A percentile compares a stretch with the other conserved stretches of the same genome.
Conservation (phyloP, 306 rosid species). For the Cucurbita argyrosperma region DNA sequence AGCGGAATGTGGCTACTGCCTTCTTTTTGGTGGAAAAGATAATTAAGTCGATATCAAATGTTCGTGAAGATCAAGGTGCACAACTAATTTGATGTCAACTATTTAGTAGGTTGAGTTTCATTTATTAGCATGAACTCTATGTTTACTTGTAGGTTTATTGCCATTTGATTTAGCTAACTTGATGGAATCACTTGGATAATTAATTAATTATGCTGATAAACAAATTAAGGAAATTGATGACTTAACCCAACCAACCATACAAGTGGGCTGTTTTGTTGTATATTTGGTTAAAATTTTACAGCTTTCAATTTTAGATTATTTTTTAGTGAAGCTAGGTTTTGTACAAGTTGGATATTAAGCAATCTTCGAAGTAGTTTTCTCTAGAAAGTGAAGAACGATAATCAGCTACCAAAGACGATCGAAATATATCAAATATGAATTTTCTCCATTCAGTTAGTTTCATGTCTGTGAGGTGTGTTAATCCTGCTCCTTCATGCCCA, state of each 20-base stretch:
- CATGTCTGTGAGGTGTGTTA: neutral
- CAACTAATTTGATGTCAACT: neutral
- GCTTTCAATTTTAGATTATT: neutral
- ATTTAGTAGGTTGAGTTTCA: neutral
- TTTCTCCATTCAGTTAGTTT: neutral
- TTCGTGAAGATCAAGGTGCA: constrained; percentile 55
- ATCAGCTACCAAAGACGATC: neutral
- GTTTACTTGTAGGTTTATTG: neutral
- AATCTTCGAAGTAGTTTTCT: neutral
- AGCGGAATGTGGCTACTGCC: constrained; percentile 53
- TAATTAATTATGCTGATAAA: neutral
- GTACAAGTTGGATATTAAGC: neutral
- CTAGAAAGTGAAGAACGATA: neutral
- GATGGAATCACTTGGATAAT: neutral
- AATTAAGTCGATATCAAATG: constrained; percentile 53
- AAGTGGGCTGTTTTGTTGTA: neutral
- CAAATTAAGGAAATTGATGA: neutral
- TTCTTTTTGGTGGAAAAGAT: constrained; percentile 80
- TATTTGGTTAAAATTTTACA: neutral
- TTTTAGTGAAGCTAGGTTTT: neutral
- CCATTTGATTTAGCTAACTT: neutral
- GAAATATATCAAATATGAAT: neutral
- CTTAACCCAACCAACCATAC: neutral
- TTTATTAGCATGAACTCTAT: neutral
- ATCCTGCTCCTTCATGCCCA: neutral